Base-by-base conservation (phyloP, 371 early-diverging fungal species). In the Syncephalastrum monosporum region DNA sequence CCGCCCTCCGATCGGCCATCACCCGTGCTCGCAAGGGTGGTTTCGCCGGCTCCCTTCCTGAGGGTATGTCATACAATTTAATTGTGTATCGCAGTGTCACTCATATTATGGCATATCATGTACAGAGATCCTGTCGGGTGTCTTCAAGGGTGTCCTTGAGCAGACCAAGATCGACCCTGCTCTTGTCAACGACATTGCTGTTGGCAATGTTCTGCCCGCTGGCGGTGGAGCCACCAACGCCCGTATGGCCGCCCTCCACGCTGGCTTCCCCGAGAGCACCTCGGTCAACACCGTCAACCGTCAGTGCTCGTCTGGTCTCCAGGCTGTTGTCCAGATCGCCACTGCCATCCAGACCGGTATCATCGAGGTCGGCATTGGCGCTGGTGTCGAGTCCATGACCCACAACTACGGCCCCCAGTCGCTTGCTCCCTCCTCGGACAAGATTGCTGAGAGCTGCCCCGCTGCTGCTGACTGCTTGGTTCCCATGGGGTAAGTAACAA, bases 361-460 rank as follows among this genome's bases (percentile, higher is more conserved):
- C 81, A 95, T 98, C 65, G 94, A 96, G 67, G 80, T 96, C 53
- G 99, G 99, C 72, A 94, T 99, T 66, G 93, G 91, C 71, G 99
- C 97, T 45, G 99, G 99, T 81, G 95, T 97, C 50, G 99, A 99
- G 73, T 91, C 91, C 74, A 99, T 99, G 99, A 91, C 95, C 63
- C 75, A 85, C 75, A 86, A 92, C 84, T 95, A 93, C 67, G 93
- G 93, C 47, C 83, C 92, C 43, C 67, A 65, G 19, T 89, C 90
- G 68, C 82, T 93, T 81, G 76, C 85, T 62, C 65, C 84, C 49
- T 82, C 86, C 61, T 89, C 90, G 53, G 91, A 91, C 44, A 84
- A 82, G 63, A 86, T 94, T 55, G 77, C 85, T 57, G 81, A 79
- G 25, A 76, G 76, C 21, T 82, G 79, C 60, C 76, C 74, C 13